phyloP scores from a whole-genome alignment of 108 stramenopile species.

The Aurantiochytrium sp. region DNA sequence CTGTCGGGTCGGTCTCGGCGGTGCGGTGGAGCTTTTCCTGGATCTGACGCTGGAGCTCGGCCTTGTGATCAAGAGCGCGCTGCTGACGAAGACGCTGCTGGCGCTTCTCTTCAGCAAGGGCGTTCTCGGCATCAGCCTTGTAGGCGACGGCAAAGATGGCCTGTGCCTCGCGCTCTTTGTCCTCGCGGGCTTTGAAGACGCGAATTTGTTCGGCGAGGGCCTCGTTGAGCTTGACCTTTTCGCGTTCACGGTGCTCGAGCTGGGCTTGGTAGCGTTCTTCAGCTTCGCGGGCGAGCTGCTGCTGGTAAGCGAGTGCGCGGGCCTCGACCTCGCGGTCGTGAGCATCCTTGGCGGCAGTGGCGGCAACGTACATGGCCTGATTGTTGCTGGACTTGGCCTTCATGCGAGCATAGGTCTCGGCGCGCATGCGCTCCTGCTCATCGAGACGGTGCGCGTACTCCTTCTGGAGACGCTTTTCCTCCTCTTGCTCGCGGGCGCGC shows the following conservation, averaged over 20 bases:
- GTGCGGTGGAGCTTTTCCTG: background rate
- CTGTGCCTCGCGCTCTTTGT: background rate
- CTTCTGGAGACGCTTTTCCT: background rate
- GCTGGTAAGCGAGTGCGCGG: background rate
- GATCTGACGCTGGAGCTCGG: background rate
- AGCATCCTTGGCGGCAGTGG: background rate
- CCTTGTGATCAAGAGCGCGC: background rate
- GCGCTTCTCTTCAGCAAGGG: background rate
- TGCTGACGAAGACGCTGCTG: background rate
- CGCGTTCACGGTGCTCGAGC: background rate
- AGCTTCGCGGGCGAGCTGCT: background rate
- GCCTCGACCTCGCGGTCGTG: background rate
- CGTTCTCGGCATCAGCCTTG: background rate
- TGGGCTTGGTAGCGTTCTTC: background rate
- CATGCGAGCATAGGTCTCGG: background rate
- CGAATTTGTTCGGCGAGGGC: background rate
- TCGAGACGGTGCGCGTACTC: background rate
- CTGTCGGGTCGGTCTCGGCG: background rate
- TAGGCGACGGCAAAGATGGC: background rate
- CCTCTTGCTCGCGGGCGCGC: background rate
- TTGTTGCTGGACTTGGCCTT: conserved; percentile 11
- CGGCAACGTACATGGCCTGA: background rate
- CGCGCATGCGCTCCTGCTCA: conserved; percentile 12
- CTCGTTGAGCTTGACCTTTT: background rate
- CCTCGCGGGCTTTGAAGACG: background rate